Evolutionary conservation across 208 protist species (phyloP), one percentile per base, ranked within the genome.

Genomic region (Acanthamoeba polyphaga): DNA sequence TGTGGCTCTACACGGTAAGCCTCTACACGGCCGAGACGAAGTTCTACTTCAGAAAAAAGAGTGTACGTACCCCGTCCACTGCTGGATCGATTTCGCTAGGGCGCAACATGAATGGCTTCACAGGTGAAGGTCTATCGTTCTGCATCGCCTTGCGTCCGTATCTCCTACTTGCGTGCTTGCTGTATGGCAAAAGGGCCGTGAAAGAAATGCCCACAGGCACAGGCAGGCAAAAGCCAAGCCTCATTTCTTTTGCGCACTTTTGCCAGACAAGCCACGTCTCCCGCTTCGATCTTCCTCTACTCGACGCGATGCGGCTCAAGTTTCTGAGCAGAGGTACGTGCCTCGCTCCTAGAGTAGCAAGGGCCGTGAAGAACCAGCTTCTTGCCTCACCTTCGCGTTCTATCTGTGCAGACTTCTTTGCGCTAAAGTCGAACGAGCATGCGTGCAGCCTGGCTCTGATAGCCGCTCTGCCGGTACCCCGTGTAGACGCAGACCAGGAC

Each of bases 401-500:
- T 78, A 46, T 29, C 5, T 70, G 13, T 32, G 32, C 53, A 89
- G 80, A 89, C 51, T 89, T 68, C 53, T 89, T 89, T n/a, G 80
- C n/a, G 29, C 80, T 89, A 1, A 89, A 89, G 80, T 60, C 80
- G 19, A 89, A 89, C 53, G 80, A 89, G 53, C 51, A 58, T 43
- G 80, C 51, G 3, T 9, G 64, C 51, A 46, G 29, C 8, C 2
- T n/a, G 24, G 53, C 80, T 29, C n/a, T 89, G 46, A 46, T 89
- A n/a, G 8, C 80, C 19, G 12, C 29, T 38, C 32, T 89, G 1
- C 53, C 51, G 6, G n/a, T 66, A 22, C 80, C 80, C 51, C 51
- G 17, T 6, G n/a, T 74, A 13, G 68, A 74, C 6, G 29, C 8
- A 46, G 29, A 43, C 27, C 64, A 70, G 10, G 64, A 70, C 22